Evolutionary conservation across 2,329 filamentous ascomycete genomes (phyloP).

Genomic region (Pseudogymnoascus sp.): DNA sequence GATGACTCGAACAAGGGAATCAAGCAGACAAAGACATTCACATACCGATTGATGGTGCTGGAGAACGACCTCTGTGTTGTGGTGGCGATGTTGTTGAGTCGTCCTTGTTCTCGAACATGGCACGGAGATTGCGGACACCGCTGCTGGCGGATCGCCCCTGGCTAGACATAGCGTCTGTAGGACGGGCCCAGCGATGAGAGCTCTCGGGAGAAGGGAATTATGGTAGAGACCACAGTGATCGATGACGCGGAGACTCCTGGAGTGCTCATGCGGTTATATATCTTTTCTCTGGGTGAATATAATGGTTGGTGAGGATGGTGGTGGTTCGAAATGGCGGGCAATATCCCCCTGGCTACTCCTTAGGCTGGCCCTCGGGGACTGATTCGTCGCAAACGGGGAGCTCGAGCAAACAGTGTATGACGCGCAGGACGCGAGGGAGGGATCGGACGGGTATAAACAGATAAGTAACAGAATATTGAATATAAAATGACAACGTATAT

Average conservation of each 20-base stretch:
- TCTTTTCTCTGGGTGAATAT: not conserved
- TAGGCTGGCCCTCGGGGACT: not conserved
- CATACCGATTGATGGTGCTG: constrained; percentile 32
- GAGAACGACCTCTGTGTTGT: constrained; percentile 60
- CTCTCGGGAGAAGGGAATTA: not conserved
- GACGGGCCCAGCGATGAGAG: not conserved
- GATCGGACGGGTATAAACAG: not conserved
- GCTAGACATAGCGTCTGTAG: constrained; percentile 12
- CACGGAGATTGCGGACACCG: constrained; percentile 57
- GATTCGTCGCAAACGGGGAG: not conserved
- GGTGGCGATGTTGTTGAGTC: constrained; percentile 46
- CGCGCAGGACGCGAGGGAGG: not conserved
- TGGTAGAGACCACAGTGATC: not conserved
- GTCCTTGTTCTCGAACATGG: constrained; percentile 72
- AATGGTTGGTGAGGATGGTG: not conserved
- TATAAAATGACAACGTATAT: not conserved
- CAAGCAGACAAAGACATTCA: not conserved
- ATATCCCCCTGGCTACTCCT: not conserved
- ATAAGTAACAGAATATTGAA: not conserved
- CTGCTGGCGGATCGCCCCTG: constrained; percentile 30
- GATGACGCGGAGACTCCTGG: not conserved
- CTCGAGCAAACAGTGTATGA: not conserved
- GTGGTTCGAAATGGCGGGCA: not conserved
- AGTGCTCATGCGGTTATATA: not conserved
- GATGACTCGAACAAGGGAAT: not conserved